Base-by-base conservation (phyloP, 1,284 basidiomycete genomes). In the Irpex sp. region DNA sequence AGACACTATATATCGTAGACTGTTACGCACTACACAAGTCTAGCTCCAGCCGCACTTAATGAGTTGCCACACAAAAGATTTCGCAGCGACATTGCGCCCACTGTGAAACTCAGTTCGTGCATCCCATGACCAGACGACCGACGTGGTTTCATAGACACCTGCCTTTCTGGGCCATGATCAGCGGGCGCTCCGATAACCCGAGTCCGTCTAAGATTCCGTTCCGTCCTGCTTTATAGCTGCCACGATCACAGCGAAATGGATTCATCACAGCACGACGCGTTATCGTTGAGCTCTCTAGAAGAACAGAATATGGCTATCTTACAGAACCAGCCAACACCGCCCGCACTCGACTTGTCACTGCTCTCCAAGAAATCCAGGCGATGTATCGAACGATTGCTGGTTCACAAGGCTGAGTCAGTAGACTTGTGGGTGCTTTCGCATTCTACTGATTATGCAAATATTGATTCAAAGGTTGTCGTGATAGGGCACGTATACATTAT, bases 361-460 rank as follows among this genome's bases (percentile, higher is more conserved):
- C 63, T 74, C 6, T 70, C 73, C 1, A 64, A 64, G 11, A 39
- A 49, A 9, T 70, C 68, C 15, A 67, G 67, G 56, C 57, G 36
- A 57, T 72, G 69, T 60, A 71, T 75, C 36, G 66, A 79, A 51
- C 78, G 84, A 49, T 72, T 89, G 11, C 57, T 72, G 11, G 63
- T 65, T 2, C 75, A 80, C 67, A 65, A 71, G 35, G 71, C 75
- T n/a, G 77, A 81, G 63, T 68, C 65, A 58, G 76, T 77, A 65
- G 81, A 87, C 71, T 71, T 86, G 87, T 88, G 71, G 74, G 85
- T 86, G 51, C 64, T 65, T 73, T 60, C 59, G 68, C 4, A 46
- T 1, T 33, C 31, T 33, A 33, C 31, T 6, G 6, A 33, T 33
- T 6, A 33, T 6, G 1, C 31, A 0, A 33, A 33, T 33, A 33